Evolutionary conservation across 2,329 filamentous ascomycete genomes (phyloP), one percentile per base, ranked within the genome.

Genomic region (Capronia coronata): DNA sequence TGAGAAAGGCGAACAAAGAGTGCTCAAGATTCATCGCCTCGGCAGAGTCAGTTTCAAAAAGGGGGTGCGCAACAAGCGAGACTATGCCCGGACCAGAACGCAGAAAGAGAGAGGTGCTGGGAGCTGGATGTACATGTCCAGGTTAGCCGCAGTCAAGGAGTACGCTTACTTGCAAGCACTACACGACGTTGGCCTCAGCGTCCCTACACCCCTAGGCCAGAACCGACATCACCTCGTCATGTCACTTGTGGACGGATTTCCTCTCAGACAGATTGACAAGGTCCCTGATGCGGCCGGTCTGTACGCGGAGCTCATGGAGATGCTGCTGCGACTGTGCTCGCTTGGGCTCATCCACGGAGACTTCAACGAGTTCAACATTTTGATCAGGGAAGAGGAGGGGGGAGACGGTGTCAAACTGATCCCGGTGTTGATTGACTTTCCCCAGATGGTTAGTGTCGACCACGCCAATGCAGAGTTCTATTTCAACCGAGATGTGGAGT

Each of bases 361-460:
- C 66, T 98, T 94, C 73, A 98, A 98, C 72, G 94, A 98, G 68
- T 98, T 98, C 76, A 98, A 98, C 67, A 91, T 98, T 57, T 74
- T 98, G 27, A 83, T 98, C 65, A 88, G 93, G 64, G 91, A 97
- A 66, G 80, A 97, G 66, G 80, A 75, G 41, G 53, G 55, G 38
- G 43, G 48, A 10, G 48, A 38, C 16, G 51, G 54, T 4, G 48
- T 60, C 38, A 52, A 68, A 27, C 72, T 94, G 21, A 81, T 80
- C 5, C 93, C 93, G 1, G 80, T 96, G 46, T 72, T 98, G 39
- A 98, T 98, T 62, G 94, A 98, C 71, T 98, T 98, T 64, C 93
- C 93, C 0, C 93, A 98, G 66, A 97, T 96, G 85, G 82, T 98
- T 1, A 97, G 91, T 1, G 88, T 95, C 65, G 88, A 95, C 60